Base-by-base conservation (phyloP, 768 basidiomycete genomes). In the Termitomyces sp. region DNA sequence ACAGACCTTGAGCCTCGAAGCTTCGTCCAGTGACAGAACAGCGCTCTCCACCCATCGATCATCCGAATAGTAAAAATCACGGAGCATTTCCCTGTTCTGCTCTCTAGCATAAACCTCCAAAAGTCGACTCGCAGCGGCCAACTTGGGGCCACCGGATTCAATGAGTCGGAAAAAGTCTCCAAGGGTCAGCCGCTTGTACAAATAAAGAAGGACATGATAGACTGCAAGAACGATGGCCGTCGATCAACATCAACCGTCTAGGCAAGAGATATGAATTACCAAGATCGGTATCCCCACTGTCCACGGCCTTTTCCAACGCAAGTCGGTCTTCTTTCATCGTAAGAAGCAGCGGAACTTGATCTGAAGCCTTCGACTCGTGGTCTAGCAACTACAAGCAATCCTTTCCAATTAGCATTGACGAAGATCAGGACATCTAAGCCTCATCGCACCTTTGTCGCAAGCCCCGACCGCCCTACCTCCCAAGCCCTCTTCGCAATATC, bases 1-100 rank as follows among this genome's bases (percentile, higher is more conserved):
- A 22, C 68, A 61, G 63, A 93, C 95, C 64, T 72, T 71, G 71
- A 88, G 86, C 22, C 73, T 73, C 3, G 79, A 76, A 7, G 93
- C 89, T 70, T 98, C 97, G 44, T 92, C 91, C 22, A 99, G 73
- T 37, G 85, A 89, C 3, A 98, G 74, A n/a, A 89, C 82, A 0
- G 95, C 97, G 71, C 89, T 96, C 69, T 98, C 97, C 14, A 93
- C 88, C 46, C 95, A 82, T 54, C 97, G 80, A 72, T 98, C 97
- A 65, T 99, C 97, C 36, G 96, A 96, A 67, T 96, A 99, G 71
- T 95, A 98, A 73, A 95, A 98, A 69, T 99, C 95, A 16, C 94
- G 80, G 7, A 98, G 76, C 85, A 98, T 89, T 62, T 93, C 92
- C 51, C 90, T 79, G 68, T 96, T 91, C 66, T 93, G 93, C 69